phyloP scores from a whole-genome alignment of 1,284 basidiomycete species.

The Papiliotrema laurentii region DNA sequence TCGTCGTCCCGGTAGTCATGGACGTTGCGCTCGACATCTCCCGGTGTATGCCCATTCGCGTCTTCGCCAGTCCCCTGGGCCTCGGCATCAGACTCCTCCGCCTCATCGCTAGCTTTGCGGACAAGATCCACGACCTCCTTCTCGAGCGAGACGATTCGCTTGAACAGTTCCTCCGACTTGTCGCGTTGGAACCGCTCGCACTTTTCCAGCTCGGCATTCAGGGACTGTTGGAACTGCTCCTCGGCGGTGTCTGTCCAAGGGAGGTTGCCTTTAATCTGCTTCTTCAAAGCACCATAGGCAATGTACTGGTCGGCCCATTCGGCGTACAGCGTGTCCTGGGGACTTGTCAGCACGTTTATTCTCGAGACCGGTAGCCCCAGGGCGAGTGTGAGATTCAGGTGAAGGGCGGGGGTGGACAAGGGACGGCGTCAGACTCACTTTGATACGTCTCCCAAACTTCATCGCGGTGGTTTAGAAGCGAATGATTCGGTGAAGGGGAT shows the following conservation, averaged over 20 bases:
- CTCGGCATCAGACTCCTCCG: constrained; percentile 54
- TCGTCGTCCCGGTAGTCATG: constrained; percentile 55
- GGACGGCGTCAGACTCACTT: constrained; percentile 52
- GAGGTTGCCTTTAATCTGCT: constrained; percentile 65
- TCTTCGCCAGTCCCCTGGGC: constrained; percentile 7
- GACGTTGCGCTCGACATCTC: constrained; percentile 34
- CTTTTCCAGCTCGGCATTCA: constrained; percentile 89
- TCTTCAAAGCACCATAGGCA: constrained; percentile 82
- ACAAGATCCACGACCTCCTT: constrained; percentile 73
- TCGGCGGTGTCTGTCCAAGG: constrained; percentile 76
- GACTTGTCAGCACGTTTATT: constrained; percentile 5
- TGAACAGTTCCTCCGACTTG: constrained; percentile 81
- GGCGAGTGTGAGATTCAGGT: no score
- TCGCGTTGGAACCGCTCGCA: constrained; percentile 90
- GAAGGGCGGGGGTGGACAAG: neutral
- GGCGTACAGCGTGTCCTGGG: constrained; percentile 74
- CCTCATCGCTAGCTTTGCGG: constrained; percentile 37
- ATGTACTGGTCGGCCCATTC: constrained; percentile 90
- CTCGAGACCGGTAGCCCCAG: no score
- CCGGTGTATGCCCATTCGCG: constrained; percentile 15
- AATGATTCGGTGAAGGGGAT: no score
- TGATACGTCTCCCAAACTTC: constrained; percentile 89
- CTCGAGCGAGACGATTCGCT: constrained; percentile 75
- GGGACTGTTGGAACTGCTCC: constrained; percentile 67
- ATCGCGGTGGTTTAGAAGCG: no score